phyloP scores from a whole-genome alignment of 495 filamentous ascomycete species.

The Chaetomium tenue region DNA sequence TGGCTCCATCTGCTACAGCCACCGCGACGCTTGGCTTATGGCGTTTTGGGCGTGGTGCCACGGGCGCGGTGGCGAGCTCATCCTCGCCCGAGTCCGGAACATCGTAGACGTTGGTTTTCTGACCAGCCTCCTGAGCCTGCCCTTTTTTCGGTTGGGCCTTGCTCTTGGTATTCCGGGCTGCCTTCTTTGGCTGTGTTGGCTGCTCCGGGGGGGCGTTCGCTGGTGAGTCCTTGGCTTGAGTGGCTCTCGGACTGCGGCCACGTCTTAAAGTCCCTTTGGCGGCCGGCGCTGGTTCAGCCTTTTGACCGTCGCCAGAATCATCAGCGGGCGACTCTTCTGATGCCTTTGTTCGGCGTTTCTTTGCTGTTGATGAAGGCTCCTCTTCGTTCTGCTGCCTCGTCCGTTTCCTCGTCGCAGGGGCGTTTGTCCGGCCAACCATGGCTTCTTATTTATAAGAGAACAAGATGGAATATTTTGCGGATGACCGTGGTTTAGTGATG shows the following conservation, averaged over 20 bases:
- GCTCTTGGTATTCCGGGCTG: slow-evolving; percentile 1
- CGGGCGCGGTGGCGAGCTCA: slow-evolving; percentile 28
- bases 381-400: slow-evolving; percentile 22
- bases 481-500: background rate
- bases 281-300: slow-evolving; percentile 20
- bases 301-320: background rate
- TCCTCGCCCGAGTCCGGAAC: slow-evolving; percentile 44
- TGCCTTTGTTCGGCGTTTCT: slow-evolving; percentile 36
- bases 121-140: slow-evolving; percentile 5
- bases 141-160: slow-evolving; percentile 14
- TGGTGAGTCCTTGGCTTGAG: background rate
- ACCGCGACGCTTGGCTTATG: background rate
- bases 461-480: background rate
- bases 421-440: slow-evolving; percentile 6
- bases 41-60: background rate
- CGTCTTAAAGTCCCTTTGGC: slow-evolving; percentile 29
- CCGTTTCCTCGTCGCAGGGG: slow-evolving; percentile 23
- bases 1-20: background rate
- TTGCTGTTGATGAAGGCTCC: slow-evolving; percentile 28
- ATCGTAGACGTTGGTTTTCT: slow-evolving; percentile 38
- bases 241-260: background rate
- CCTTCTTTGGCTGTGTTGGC: slow-evolving; percentile 23
- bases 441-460: background rate
- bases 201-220: slow-evolving; percentile 12
- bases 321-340: background rate